phyloP scores from a whole-genome alignment of 1,139 yeast species.

The Lodderomyces orthopsilosis region DNA sequence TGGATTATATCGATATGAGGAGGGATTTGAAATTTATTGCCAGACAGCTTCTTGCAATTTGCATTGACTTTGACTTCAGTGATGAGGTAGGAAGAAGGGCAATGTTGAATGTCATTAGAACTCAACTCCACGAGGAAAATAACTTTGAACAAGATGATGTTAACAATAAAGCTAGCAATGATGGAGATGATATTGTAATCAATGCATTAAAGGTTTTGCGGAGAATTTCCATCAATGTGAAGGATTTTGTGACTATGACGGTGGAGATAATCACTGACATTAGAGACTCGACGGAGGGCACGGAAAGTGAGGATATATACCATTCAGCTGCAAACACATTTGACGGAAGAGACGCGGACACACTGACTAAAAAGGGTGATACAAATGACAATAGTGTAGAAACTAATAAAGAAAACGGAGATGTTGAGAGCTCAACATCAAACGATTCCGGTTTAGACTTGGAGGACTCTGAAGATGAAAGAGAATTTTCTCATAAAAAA shows the following conservation, averaged over 20 bases:
- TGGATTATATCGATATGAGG: conserved; percentile 32
- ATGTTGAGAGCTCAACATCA: neutral
- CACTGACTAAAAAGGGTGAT: conserved; percentile 18
- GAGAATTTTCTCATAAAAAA: conserved; percentile 25
- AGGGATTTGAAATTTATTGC: conserved; percentile 71
- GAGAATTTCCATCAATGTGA: conserved; percentile 71
- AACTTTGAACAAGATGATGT: neutral
- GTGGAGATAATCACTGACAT: conserved; percentile 86
- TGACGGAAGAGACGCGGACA: conserved; percentile 19
- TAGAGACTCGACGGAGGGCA: conserved; percentile 55
- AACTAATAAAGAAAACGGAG: conserved; percentile 5
- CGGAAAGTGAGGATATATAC: conserved; percentile 36
- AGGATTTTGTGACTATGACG: conserved; percentile 80
- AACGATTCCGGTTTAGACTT: conserved; percentile 16
- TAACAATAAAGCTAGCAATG: neutral
- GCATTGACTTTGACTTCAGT: conserved; percentile 75
- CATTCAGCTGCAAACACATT: conserved; percentile 54
- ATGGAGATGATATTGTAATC: conserved; percentile 2
- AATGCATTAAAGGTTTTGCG: conserved; percentile 61
- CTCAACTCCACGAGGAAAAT: conserved; percentile 43
- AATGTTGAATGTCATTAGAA: conserved; percentile 70
- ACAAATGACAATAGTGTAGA: conserved; percentile 9
- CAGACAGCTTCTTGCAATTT: conserved; percentile 66
- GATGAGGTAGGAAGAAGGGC: conserved; percentile 91
- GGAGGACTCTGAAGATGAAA: conserved; percentile 20